Evolutionary conservation across 2,329 filamentous ascomycete genomes (phyloP), one percentile per base, ranked within the genome.

Genomic region (Ambrosiella xylebori): DNA sequence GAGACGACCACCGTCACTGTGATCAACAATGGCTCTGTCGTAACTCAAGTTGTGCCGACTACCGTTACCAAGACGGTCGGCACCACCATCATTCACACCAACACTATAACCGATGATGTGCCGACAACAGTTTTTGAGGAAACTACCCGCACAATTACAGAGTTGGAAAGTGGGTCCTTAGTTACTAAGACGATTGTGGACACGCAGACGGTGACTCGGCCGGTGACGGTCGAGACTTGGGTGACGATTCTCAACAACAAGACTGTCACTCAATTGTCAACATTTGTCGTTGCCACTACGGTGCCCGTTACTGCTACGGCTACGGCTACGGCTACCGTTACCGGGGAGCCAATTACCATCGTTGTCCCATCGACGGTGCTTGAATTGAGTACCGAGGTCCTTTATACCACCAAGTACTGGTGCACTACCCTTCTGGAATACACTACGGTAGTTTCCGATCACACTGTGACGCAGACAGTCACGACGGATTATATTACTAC

Each of bases 331-430:
- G 15, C 45, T 47, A 53, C 52, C 11, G 58, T 39, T 47, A 59
- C 58, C 41, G 39, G 39, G 11, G 7, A 45, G n/a, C 47, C 55
- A 6, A 49, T 40, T 3, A 59, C 57, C 1, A 44, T 59, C 2
- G 36, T 40, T 38, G 53, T 53, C 27, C 57, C 57, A 9, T 55
- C 57, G 6, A 62, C 61, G 2, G 56, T 54, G 13, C 27, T 27
- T 27, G 27, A 27, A 3, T 27, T 27, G 27, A 27, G 27, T 27
- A 27, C 27, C 27, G 27, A 27, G 27, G 54, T 58, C 38, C 11
- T 52, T 7, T 15, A 51, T 9, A 61, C 60, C 2, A 59, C 57
- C 2, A 41, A 56, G 7, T 38, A 45, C 7, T 17, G 12, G 13
- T 39, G 45, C 15, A 53, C 50, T 47, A 53, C 57, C 39, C 13